Evolutionary conservation across 2,329 filamentous ascomycete genomes (phyloP).

Genomic region (Lithohypha guttulata): DNA sequence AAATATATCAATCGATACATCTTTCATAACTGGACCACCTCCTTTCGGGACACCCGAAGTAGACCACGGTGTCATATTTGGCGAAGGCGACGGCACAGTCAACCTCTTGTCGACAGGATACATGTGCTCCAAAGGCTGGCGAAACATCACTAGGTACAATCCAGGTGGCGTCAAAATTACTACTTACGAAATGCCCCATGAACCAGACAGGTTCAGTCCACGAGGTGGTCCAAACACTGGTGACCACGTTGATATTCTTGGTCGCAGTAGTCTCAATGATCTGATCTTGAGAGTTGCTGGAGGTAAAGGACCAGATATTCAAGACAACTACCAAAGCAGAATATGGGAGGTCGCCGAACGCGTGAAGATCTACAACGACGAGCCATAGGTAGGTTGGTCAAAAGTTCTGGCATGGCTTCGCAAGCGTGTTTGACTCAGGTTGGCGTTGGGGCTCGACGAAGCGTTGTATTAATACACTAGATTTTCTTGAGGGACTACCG

Average conservation of each 20-base stretch:
- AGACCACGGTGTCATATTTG: slow-evolving; percentile 88
- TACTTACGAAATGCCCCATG: slow-evolving; percentile 91
- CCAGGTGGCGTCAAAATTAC: slow-evolving; percentile 71
- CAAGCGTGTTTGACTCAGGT: not conserved
- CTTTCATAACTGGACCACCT: slow-evolving; percentile 37
- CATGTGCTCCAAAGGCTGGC: slow-evolving; percentile 95
- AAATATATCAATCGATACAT: slow-evolving; percentile 64
- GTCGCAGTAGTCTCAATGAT: slow-evolving; percentile 80
- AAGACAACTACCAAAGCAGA: slow-evolving; percentile 66
- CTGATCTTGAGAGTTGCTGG: slow-evolving; percentile 77
- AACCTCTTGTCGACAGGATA: slow-evolving; percentile 86
- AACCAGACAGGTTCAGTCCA: slow-evolving; percentile 84
- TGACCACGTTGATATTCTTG: slow-evolving; percentile 94
- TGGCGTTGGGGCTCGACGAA: not conserved
- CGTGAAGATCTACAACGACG: slow-evolving; percentile 69
- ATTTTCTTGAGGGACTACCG: not conserved
- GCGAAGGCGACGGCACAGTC: slow-evolving; percentile 92
- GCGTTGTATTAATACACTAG: not conserved
- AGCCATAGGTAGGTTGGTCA: slow-evolving; percentile 17
- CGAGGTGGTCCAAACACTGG: slow-evolving; percentile 61
- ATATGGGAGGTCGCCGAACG: slow-evolving; percentile 74
- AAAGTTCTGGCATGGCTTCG: not conserved
- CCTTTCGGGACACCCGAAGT: slow-evolving; percentile 22
- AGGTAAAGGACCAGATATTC: slow-evolving; percentile 68
- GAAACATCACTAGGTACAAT: slow-evolving; percentile 76